Conservation (phyloP, 1,139 yeast genomes). For the Meyerozyma guilliermondii region DNA sequence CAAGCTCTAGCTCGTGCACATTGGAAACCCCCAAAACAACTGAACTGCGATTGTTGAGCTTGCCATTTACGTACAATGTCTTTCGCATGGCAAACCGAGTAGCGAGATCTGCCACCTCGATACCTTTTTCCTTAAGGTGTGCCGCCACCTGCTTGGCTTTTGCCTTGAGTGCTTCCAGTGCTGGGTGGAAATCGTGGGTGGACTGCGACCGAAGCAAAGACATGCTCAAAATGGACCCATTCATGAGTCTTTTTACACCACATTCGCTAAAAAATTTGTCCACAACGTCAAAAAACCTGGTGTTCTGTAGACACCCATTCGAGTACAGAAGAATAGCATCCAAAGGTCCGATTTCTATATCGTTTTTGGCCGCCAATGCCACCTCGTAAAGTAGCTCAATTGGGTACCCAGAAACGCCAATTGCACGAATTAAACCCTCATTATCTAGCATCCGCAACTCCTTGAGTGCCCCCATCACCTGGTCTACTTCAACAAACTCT, state of each 20-base stretch:
- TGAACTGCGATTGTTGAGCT: conserved; percentile 40
- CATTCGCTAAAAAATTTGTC: conserved; percentile 48
- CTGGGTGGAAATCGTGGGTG: conserved; percentile 82
- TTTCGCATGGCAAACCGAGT: conserved; percentile 65
- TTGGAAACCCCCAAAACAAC: conserved; percentile 74
- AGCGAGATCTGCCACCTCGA: conserved; percentile 76
- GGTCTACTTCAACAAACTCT: conserved; percentile 62
- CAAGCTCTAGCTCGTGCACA: conserved; percentile 55
- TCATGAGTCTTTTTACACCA: conserved; percentile 53
- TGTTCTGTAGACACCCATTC: conserved; percentile 80
- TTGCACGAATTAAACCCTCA: conserved; percentile 57
- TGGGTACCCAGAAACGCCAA: conserved; percentile 90
- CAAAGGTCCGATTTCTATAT: conserved; percentile 41
- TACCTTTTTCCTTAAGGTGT: conserved; percentile 31
- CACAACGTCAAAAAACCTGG: conserved; percentile 45
- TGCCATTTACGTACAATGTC: conserved; percentile 15
- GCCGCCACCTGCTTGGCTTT: conserved; percentile 53
- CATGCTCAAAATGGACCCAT: conserved; percentile 89
- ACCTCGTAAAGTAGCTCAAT: conserved; percentile 57
- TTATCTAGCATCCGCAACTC: conserved; percentile 55
- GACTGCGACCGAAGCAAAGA: conserved; percentile 65
- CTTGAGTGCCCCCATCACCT: conserved; percentile 56
- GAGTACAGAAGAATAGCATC: conserved; percentile 79
- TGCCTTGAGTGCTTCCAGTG: conserved; percentile 50
- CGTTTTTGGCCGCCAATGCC: conserved; percentile 23